These are phyloP conservation scores for Lithocarpus polystachyus DNA, from an alignment of 306 rosid genomes.

Conservation along the genomic window DNA sequence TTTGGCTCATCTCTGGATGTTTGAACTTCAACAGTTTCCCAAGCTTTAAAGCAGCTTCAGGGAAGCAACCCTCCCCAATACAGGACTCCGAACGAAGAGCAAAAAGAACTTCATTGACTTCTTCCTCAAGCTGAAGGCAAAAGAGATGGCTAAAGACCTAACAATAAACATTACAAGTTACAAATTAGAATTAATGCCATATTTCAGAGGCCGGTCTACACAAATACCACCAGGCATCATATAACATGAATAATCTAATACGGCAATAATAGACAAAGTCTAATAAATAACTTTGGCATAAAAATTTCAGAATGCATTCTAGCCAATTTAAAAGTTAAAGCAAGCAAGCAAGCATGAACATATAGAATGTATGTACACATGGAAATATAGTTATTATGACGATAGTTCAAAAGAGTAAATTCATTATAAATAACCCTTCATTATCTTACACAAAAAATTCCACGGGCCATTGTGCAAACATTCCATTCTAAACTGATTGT, in stretches of 20 bases:
- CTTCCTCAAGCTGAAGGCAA: constrained; percentile 81
- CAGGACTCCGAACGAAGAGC: constrained; percentile 63
- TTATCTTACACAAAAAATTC: too few relatives aligned
- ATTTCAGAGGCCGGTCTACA: background rate
- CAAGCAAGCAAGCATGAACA: too few relatives aligned
- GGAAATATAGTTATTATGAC: too few relatives aligned
- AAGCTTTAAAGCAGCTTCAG: constrained; percentile 62
- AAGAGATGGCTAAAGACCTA: constrained; percentile 80
- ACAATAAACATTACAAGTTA: constrained; percentile 18
- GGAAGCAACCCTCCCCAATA: constrained; percentile 41
- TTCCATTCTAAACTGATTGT: background rate
- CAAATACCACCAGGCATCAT: background rate
- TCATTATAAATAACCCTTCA: too few relatives aligned
- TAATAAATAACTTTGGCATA: background rate
- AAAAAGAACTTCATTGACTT: constrained; percentile 82
- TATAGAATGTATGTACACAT: too few relatives aligned
- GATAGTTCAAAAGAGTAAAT: too few relatives aligned
- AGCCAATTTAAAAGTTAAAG: too few relatives aligned
- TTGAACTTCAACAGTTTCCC: constrained; percentile 61
- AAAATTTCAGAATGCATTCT: background rate
- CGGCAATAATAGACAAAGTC: background rate
- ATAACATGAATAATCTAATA: background rate
- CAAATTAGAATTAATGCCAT: background rate
- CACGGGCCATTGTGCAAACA: too few relatives aligned
- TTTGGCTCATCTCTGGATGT: constrained; percentile 69